A percentile compares a stretch with the other conserved stretches of the same genome.
Evolutionary conservation across 163 green algal species (phyloP).

Genomic region (Coccomyxa subellipsoidea): DNA sequence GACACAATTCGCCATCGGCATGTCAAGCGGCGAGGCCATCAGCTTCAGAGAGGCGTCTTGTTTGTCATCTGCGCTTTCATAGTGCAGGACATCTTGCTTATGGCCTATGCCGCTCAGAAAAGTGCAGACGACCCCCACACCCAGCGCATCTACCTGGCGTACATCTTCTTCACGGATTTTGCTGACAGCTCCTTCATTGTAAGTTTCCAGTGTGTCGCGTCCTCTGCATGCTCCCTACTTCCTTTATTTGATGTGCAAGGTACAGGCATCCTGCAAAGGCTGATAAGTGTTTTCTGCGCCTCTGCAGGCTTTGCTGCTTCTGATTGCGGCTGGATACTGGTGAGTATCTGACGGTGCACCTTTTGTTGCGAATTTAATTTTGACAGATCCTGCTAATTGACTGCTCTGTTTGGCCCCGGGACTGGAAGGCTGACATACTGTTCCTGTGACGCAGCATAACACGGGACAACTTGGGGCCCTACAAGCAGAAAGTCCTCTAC

Average conservation of each 20-base stretch:
- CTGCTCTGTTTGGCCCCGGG: background rate
- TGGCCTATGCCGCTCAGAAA: conserved; percentile 15
- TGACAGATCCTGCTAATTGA: background rate
- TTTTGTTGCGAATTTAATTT: too few relatives aligned
- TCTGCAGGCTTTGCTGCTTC: conserved; percentile 38
- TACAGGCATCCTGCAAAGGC: background rate
- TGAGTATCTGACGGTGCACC: too few relatives aligned
- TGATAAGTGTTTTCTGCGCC: background rate
- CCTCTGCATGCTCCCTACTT: background rate
- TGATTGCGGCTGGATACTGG: conserved; percentile 53
- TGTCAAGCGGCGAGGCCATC: conserved; percentile 31
- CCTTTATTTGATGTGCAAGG: background rate
- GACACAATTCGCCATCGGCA: conserved; percentile 33
- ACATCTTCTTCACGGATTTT: conserved; percentile 53
- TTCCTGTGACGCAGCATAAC: conserved; percentile 44
- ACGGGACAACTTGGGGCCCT: conserved; percentile 41
- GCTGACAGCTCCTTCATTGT: conserved; percentile 46
- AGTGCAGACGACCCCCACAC: background rate
- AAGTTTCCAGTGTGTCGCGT: conserved; percentile 9
- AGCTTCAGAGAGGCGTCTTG: conserved; percentile 35
- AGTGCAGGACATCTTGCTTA: conserved; percentile 32
- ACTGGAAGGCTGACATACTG: background rate
- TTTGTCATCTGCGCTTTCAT: conserved; percentile 28
- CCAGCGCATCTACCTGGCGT: conserved; percentile 28
- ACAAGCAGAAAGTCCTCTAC: conserved; percentile 43